Evolutionary conservation across 768 basidiomycete species (phyloP), one percentile per base, ranked within the genome.

Genomic region (Trametes gibbosa): DNA sequence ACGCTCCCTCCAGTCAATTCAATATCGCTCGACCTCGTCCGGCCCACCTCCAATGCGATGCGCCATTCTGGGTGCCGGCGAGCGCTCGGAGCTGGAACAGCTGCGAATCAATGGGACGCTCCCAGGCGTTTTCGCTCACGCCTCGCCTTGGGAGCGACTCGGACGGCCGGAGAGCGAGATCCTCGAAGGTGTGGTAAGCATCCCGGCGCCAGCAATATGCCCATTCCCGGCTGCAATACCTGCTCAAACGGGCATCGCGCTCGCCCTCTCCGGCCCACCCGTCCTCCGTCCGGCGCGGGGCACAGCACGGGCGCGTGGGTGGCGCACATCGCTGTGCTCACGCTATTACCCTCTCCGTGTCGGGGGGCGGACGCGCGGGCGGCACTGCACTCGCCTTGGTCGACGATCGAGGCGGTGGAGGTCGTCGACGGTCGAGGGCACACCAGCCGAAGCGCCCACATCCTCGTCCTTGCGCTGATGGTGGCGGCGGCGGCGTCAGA

Each of bases 111-210:
- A 24, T 50, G 50, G 50, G 34, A 8, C 35, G 50, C 34, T 50
- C 50, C 50, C 50, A 50, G 50, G 50, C 50, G 50, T 14, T 23
- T 50, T 37, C 13, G 40, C 41, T 43, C 55, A 46, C 27, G 55
- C 46, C 37, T 9, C 16, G 35, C 21, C 34, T 14, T 56, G 54
- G 45, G 54, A 56, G 47, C 54, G 46, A 39, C 27, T 58, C 56
- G 56, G 56, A 58, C 34, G 5, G 14, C 43, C 58, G 46, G 50
- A 42, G 52, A 32, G 53, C 53, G 53, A 55, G 17, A 42, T 34
- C 48, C 46, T 49, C 53, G 59, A 60, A 56, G 49, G 27, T 56
- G 54, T 40, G 41, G 54, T 61, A 56, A 61, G 41, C 59, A 56
- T 19, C 17, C 50, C 34, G 39, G 60, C 60, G 60, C 55, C 25